Conservation (phyloP, 305 asterid genomes). For the Solanum hybrid region DNA sequence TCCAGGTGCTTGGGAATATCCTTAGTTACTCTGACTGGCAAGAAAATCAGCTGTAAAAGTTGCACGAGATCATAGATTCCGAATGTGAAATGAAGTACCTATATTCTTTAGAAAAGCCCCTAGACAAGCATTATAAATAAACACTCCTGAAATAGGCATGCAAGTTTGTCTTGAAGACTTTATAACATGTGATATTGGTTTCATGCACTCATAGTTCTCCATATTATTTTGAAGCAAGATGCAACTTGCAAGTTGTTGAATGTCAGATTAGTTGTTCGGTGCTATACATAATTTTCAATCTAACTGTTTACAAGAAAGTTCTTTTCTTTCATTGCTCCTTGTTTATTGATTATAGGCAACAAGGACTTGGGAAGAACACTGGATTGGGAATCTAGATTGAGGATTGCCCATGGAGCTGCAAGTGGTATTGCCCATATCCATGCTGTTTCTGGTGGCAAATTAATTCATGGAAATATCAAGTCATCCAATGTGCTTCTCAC, state of each 20-base stretch:
- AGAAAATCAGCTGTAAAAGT: background rate
- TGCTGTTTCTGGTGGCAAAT: conserved; percentile 25
- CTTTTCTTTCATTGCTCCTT: background rate
- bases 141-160: background rate
- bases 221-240: background rate
- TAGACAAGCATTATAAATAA: background rate
- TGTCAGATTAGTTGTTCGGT: background rate
- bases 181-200: background rate
- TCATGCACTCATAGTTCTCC: background rate
- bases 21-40: background rate
- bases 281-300: background rate
- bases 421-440: conserved; percentile 69
- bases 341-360: conserved; percentile 35
- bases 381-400: conserved; percentile 68
- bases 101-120: background rate
- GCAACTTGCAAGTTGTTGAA: background rate
- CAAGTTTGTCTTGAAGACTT: background rate
- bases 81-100: background rate
- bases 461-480: conserved; percentile 68
- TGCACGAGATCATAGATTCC: background rate
- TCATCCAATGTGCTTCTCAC: conserved; percentile 60
- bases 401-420: conserved; percentile 55
- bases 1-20: background rate
- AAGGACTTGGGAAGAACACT: conserved; percentile 40
- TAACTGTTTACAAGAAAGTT: background rate